Evolutionary conservation across 768 basidiomycete species (phyloP).

Genomic region (Tylopilus sp.): DNA sequence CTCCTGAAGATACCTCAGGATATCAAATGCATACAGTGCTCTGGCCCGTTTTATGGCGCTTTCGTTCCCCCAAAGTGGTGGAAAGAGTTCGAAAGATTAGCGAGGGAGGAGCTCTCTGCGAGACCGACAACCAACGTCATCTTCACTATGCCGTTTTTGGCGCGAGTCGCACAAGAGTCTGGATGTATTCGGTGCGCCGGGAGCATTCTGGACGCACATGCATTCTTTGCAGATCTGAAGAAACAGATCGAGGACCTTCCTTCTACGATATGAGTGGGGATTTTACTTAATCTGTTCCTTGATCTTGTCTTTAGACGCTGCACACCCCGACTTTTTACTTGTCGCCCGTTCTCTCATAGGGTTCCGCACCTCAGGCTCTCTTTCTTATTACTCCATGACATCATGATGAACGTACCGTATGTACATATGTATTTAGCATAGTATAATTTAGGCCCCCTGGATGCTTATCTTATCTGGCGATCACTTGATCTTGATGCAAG

Average conservation of each 20-base stretch:
- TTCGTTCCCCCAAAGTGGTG: conserved; percentile 66
- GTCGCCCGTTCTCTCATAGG: too few relatives aligned
- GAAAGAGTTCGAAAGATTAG: conserved; percentile 54
- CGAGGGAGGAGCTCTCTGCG: conserved; percentile 52
- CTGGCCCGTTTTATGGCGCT: conserved; percentile 44
- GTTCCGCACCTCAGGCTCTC: too few relatives aligned
- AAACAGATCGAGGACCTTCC: conserved; percentile 52
- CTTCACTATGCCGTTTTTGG: conserved; percentile 59
- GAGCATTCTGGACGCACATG: conserved; percentile 61
- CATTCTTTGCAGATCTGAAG: conserved; percentile 53
- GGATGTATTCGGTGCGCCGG: conserved; percentile 64
- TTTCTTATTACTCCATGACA: neutral
- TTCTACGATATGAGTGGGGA: conserved; percentile 36
- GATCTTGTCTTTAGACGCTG: neutral
- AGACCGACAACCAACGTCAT: conserved; percentile 59
- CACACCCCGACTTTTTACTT: neutral
- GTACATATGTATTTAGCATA: neutral
- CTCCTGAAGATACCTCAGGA: conserved; percentile 45
- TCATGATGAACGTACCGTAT: too few relatives aligned
- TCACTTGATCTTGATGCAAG: conserved; percentile 1
- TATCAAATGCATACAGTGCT: conserved; percentile 68
- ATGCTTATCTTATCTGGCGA: neutral
- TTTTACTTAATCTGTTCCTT: neutral
- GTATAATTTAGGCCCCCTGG: neutral
- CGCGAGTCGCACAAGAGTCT: conserved; percentile 43